Conservation (phyloP, 495 filamentous ascomycete genomes). For the Lophiotrema nucula region DNA sequence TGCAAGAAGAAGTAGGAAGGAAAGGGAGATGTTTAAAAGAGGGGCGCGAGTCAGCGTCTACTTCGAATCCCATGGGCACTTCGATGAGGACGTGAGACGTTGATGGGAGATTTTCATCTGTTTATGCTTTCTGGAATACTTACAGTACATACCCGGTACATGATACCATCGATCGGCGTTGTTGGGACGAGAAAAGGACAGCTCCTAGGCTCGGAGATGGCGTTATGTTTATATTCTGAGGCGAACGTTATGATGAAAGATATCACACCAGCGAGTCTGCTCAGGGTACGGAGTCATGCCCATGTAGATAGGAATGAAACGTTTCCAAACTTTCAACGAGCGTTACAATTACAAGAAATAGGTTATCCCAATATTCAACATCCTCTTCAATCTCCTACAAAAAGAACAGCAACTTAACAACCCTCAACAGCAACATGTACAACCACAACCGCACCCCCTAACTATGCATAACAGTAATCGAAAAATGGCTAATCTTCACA, state of each 20-base stretch:
- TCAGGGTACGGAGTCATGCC: too few species aligned
- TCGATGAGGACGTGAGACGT: too few species aligned
- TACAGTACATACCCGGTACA: neutral
- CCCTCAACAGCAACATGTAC: constrained; percentile 1
- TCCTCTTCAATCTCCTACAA: neutral
- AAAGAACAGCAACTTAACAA: constrained; percentile 10
- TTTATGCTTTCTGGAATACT: neutral
- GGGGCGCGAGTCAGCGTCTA: too few species aligned
- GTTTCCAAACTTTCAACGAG: too few species aligned
- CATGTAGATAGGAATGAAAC: too few species aligned
- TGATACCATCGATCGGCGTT: neutral
- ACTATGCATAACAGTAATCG: neutral
- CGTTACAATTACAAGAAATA: neutral
- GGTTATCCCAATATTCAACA: neutral
- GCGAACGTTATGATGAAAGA: neutral
- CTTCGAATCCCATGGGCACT: too few species aligned
- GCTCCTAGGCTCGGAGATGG: too few species aligned
- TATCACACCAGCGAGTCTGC: neutral
- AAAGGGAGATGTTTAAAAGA: constrained; percentile 36
- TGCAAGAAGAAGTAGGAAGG: constrained; percentile 36
- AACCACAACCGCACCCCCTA: neutral
- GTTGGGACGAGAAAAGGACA: neutral
- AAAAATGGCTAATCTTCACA: neutral
- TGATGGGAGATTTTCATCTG: neutral
- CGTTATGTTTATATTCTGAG: neutral